These are phyloP conservation scores for Xylaria telfairii DNA, from an alignment of 495 filamentous ascomycete genomes.

Conservation along the genomic window DNA sequence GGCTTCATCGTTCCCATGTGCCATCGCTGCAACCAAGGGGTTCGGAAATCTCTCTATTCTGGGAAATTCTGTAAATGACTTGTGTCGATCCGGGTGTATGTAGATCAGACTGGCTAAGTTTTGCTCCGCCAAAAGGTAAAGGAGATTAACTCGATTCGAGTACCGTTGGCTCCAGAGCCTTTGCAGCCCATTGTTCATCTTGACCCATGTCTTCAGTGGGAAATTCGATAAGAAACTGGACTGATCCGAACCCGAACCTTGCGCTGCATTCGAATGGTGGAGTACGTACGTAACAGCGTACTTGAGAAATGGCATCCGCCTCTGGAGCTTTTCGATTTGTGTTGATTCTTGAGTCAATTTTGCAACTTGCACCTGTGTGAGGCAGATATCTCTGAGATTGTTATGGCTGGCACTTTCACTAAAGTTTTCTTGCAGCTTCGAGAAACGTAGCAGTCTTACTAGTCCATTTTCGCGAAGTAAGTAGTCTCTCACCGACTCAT, in stretches of 20 bases:
- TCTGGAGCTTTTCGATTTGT: background rate
- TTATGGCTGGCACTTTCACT: background rate
- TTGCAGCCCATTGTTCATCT: background rate
- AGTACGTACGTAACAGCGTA: background rate
- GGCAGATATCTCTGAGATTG: background rate
- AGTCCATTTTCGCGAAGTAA: conserved; percentile 23
- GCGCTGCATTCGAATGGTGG: background rate
- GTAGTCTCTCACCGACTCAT: conserved; percentile 51
- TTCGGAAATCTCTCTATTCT: background rate
- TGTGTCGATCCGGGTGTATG: background rate
- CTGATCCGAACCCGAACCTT: background rate
- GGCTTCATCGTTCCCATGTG: background rate
- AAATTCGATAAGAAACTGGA: background rate
- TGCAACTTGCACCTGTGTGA: background rate
- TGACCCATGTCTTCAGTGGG: background rate
- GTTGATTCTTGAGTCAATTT: background rate
- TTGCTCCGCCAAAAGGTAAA: background rate
- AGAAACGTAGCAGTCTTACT: background rate
- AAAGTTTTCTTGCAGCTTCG: background rate
- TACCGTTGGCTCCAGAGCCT: background rate
- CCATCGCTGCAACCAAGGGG: background rate
- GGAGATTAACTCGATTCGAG: background rate
- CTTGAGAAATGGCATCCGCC: background rate
- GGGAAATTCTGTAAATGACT: background rate
- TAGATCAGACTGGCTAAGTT: background rate